Evolutionary conservation across 495 filamentous ascomycete genomes (phyloP), one percentile per base, ranked within the genome.

Genomic region (Xylaria scruposa): DNA sequence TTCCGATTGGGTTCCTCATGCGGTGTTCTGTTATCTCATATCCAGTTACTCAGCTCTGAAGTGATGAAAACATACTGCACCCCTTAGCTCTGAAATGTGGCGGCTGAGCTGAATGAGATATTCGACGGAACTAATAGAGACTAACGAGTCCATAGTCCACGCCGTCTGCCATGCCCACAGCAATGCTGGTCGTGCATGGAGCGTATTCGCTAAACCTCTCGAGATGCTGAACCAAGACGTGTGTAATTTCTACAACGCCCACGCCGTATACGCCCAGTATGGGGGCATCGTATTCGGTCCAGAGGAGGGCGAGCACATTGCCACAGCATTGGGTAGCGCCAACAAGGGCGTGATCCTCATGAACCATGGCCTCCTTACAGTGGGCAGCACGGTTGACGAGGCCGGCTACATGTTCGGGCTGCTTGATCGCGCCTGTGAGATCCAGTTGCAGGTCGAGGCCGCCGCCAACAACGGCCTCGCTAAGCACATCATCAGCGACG

Each of bases 141-240:
- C 40, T 56, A 64, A 64, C 47, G 19, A 40, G 31, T 31, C 17
- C 42, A 21, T 36, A 70, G 82, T 85, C 26, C 81, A 87, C 72
- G 83, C 86, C n/a, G 82, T 85, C 26, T 87, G 86, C 76, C 88
- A 90, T 70, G 85, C 87, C 15, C 87, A 90, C 76, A 83, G 81
- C 29, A 80, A 79, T 53, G 83, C 85, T 36, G 88, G 88, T 1
- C 83, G 86, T 56, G 87, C 87, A 13, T 90, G 83, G 81, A 81
- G 80, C 40, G 83, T 76, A 12, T 88, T 90, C 72, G 88, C 83
- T 0, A 78, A 80, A 40, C 81, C 82, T n/a, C 81, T 90, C 33
- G 87, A 90, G 64, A 89, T 89, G 88, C 78, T 90, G 47, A 83
- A 77, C 71, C 84, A 86, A 78, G 90, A 92, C 77, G 85, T 85